Percentiles rank a stretch among this genome's conserved stretches.
Evolutionary conservation across 352 stramenopile genomes (phyloP).

Genomic region (Phytopythium chamaehyphon): DNA sequence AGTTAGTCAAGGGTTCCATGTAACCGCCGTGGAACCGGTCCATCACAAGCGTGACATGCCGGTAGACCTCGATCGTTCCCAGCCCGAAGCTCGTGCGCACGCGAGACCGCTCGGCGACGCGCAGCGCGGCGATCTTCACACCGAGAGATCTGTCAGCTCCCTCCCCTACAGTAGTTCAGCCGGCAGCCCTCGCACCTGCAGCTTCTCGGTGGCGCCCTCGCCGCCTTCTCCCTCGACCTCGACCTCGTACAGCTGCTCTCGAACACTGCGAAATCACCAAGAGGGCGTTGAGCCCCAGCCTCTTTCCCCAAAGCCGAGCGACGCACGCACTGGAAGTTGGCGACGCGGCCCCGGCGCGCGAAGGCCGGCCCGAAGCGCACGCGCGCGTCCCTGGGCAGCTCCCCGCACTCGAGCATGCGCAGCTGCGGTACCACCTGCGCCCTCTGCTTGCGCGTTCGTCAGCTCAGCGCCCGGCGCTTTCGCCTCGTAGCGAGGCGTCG

Average conservation of each 20-base stretch:
- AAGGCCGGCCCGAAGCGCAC: conserved; percentile 17
- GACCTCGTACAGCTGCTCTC: conserved; percentile 28
- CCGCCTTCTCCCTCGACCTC: neutral
- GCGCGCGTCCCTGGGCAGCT: conserved; percentile 49
- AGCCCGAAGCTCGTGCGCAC: conserved; percentile 22
- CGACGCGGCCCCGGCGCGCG: neutral
- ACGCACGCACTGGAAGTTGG: conserved; percentile 5
- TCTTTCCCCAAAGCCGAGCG: neutral
- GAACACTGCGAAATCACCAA: conserved; percentile 9
- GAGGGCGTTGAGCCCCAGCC: neutral
- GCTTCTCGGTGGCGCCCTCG: neutral
- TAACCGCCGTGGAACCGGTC: neutral
- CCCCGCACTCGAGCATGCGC: conserved; percentile 62
- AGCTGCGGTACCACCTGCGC: conserved; percentile 55
- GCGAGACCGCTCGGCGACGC: conserved; percentile 19
- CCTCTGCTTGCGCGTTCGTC: conserved; percentile 18
- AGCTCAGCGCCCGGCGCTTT: too few relatives aligned
- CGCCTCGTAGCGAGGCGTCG: too few relatives aligned
- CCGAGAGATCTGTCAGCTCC: neutral
- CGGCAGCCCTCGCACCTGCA: neutral
- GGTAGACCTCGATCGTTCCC: conserved; percentile 17
- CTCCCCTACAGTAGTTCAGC: conserved; percentile 1
- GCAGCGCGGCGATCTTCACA: conserved; percentile 21
- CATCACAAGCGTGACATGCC: neutral
- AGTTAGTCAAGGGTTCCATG: neutral